Conservation (phyloP, 2,329 filamentous ascomycete species). For the Alternaria arborescens region DNA sequence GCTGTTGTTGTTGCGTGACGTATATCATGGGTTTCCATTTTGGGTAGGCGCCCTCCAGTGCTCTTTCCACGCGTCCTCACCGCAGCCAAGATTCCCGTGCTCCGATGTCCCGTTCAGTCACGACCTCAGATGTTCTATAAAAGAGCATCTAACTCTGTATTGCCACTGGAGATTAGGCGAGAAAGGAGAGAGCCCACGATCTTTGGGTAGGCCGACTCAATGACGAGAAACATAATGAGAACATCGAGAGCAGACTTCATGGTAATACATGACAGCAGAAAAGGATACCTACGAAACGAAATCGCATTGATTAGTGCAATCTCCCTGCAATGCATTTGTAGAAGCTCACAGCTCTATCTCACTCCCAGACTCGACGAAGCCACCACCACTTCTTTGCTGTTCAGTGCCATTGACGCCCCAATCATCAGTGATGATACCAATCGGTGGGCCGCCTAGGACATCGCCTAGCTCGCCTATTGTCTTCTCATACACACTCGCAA, state of each 20-base stretch:
- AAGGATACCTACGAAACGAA: neutral
- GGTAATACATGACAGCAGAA: neutral
- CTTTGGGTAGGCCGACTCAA: too few species aligned
- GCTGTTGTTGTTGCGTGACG: conserved; percentile 24
- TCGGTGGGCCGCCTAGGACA: conserved; percentile 63
- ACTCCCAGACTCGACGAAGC: conserved; percentile 24
- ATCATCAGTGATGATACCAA: conserved; percentile 58
- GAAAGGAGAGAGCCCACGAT: neutral
- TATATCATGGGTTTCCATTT: conserved; percentile 17
- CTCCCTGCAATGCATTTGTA: neutral
- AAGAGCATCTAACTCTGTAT: too few species aligned
- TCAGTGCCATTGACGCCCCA: conserved; percentile 25
- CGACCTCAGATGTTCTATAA: neutral
- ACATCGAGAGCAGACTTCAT: neutral
- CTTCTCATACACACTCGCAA: conserved; percentile 77
- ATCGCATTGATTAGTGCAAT: neutral
- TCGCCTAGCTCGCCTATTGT: conserved; percentile 79
- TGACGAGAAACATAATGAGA: neutral
- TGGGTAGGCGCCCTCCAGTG: conserved; percentile 20
- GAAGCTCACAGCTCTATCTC: conserved; percentile 8
- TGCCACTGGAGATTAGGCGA: neutral
- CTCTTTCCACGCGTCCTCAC: conserved; percentile 6
- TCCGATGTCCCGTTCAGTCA: neutral
- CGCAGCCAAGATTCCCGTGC: neutral
- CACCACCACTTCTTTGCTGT: conserved; percentile 20